These are phyloP conservation scores for Trypanosoma melophagium DNA, from an alignment of 208 protist species.

Conservation along the genomic window DNA sequence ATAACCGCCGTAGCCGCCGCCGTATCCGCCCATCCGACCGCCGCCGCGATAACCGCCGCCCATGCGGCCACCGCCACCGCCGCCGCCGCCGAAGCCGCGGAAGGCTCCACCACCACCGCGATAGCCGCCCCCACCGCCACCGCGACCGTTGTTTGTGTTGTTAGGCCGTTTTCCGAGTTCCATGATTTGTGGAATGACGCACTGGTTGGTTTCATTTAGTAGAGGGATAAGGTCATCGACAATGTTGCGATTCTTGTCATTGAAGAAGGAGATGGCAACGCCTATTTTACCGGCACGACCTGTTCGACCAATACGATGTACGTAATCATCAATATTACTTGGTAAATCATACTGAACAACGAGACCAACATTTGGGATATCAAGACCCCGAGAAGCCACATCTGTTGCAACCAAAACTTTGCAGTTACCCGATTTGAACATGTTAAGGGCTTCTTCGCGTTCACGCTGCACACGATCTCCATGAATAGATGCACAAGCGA, in stretches of 20 bases:
- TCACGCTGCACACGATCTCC: slow-evolving; percentile 95
- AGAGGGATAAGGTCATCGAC: slow-evolving; percentile 87
- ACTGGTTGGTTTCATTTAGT: slow-evolving; percentile 84
- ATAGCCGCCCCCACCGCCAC: slow-evolving; percentile 49
- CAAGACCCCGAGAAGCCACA: slow-evolving; percentile 96
- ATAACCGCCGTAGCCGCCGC: neutral
- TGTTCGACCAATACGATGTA: slow-evolving; percentile 99
- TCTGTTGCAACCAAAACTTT: slow-evolving; percentile 97
- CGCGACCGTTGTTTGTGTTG: slow-evolving; percentile 43
- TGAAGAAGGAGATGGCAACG: slow-evolving; percentile 96
- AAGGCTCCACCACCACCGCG: slow-evolving; percentile 33
- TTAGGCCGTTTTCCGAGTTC: slow-evolving; percentile 83
- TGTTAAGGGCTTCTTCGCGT: slow-evolving; percentile 86
- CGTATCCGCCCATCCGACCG: slow-evolving; percentile 17
- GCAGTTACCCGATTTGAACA: slow-evolving; percentile 89
- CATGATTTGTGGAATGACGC: slow-evolving; percentile 68
- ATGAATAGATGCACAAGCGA: slow-evolving; percentile 95
- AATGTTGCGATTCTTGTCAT: slow-evolving; percentile 92
- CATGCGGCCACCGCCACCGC: slow-evolving; percentile 15
- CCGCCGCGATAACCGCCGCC: slow-evolving; percentile 36
- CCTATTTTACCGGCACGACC: slow-evolving; percentile 97
- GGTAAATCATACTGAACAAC: slow-evolving; percentile 99
- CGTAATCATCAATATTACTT: slow-evolving; percentile 99
- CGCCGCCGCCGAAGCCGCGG: slow-evolving; percentile 30
- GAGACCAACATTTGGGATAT: slow-evolving; percentile 96